Conservation (phyloP, 768 basidiomycete genomes). For the Guyanaporus albipodus region DNA sequence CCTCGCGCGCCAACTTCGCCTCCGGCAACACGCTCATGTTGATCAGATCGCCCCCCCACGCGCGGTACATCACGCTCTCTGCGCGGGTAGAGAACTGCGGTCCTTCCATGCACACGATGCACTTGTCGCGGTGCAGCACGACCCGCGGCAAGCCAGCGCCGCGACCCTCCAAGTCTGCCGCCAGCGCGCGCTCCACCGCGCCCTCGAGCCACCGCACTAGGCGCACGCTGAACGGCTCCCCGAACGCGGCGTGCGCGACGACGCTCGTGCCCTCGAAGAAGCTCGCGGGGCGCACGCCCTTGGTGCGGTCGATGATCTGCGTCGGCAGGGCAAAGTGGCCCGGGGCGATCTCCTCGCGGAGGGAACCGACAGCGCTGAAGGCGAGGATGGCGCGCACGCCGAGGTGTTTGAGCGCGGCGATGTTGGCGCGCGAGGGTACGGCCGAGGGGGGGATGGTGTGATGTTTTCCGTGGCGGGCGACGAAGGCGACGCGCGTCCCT, state of each 20-base stretch:
- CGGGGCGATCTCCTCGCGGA: slow-evolving; percentile 89
- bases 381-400: slow-evolving; percentile 88
- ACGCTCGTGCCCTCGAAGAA: slow-evolving; percentile 82
- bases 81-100: slow-evolving; percentile 98
- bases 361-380: slow-evolving; percentile 93
- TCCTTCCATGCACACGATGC: slow-evolving; percentile 95
- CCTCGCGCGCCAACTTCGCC: slow-evolving; percentile 94
- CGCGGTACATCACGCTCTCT: slow-evolving; percentile 90
- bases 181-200: slow-evolving; percentile 61
- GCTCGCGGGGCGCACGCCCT: slow-evolving; percentile 82
- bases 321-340: slow-evolving; percentile 85
- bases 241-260: slow-evolving; percentile 92
- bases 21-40: slow-evolving; percentile 98
- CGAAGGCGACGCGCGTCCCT: slow-evolving; percentile 78
- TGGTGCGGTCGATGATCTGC: slow-evolving; percentile 96
- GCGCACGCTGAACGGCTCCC: slow-evolving; percentile 78
- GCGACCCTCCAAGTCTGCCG: slow-evolving; percentile 49
- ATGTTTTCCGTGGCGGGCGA: slow-evolving; percentile 83
- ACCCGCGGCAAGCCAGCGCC: too few relatives aligned
- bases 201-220: slow-evolving; percentile 64
- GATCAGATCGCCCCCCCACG: slow-evolving; percentile 90
- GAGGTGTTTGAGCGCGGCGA: slow-evolving; percentile 89
- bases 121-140: slow-evolving; percentile 75
- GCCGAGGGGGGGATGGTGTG: slow-evolving; percentile 77
- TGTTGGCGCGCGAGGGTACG: slow-evolving; percentile 88